Base-by-base conservation (phyloP, 2,329 filamentous ascomycete species). In the Trichoderma oligosporum region DNA sequence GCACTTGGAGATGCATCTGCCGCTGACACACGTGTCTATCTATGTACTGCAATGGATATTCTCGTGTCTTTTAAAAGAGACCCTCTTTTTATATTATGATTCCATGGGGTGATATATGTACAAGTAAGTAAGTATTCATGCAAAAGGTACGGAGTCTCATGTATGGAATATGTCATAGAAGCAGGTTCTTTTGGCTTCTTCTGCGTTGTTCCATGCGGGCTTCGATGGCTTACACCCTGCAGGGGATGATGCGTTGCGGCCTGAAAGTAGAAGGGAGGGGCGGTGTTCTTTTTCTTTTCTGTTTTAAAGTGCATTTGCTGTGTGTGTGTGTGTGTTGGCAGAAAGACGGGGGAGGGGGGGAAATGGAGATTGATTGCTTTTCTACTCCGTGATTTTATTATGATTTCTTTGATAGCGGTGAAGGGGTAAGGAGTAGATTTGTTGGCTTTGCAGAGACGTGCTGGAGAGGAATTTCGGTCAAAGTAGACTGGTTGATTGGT, bases 261-360 rank as follows among this genome's bases (percentile, higher is more conserved):
- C 49, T 35, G n/a, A 53, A 18, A 25, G 25, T 27, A 16, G 27
- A 8, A 29, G 36, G 8, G 42, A 33, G 22, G 18, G 16, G 39
- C 39, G 31, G 18, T 25, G 27, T 53, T 42, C 20, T 8, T 5
- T 42, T 24, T 41, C 29, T 18, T 25, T 36, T 49, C 18, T 20
- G 12, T 16, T 29, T 39, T 41, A 27, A 22, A 31, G 38, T 18
- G 14, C 14, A 3, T 33, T 12, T 41, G n/a, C 31, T 12, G 44
- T 55, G 51, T 41, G 51, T 7, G n/a, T 55, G 51, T 31, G n/a
- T 55, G 39, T 45, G 51, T 38, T 55, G 51, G 51, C 51, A 55
- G 29, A 46, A 4, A n/a, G 51, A 46, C 22, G 27, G 31, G 41
- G 51, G 41, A 29, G n/a, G 20, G 49, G 49, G 22, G 44, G 35